Evolutionary conservation across 2,329 filamentous ascomycete genomes (phyloP), one percentile per base, ranked within the genome.

Genomic region (Talaromyces albobiverticillius): DNA sequence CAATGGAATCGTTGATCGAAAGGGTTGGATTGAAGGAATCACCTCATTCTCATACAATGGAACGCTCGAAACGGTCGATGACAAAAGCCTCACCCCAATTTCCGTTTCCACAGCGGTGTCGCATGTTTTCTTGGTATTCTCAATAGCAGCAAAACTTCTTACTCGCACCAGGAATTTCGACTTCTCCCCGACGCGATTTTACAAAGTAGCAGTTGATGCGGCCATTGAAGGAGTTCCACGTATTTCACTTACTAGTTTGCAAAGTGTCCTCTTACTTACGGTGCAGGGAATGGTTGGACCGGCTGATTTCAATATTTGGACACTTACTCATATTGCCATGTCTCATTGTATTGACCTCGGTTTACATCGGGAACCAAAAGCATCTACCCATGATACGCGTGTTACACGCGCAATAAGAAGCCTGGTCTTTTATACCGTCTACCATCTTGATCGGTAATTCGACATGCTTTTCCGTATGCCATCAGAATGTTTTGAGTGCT

Each of bases 261-360:
- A 74, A 36, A 64, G 63, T 1, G 52, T 67, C 13, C 54, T 73
- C 6, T 57, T 70, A 23, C 56, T 72, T 3, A 59, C 64, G 2
- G 60, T 67, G 1, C 67, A 71, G 46, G 66, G 68, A 41, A 61
- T 72, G 47, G 58, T 70, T 4, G 67, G 63, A 1, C 71, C 70
- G 0, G 65, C 65, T 1, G 68, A 67, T 26, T 54, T 68, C 6
- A 69, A 72, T 43, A 61, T 73, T 1, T 74, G 71, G 69, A 72
- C 71, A 0, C 53, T 73, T 4, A 59, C 61, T 0, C 68, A 73
- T 48, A 57, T 72, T 43, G 71, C 67, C 4, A 66, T 72, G 57
- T 70, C 71, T 1, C 65, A 73, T 53, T 70, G 67, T 22, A 62
- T 74, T 7, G 71, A 74, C 36, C 51, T 73, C 6, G 71, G 71